Evolutionary conservation across 2,329 filamentous ascomycete species (phyloP), one percentile per base, ranked within the genome.

Genomic region (Periconia sp.): DNA sequence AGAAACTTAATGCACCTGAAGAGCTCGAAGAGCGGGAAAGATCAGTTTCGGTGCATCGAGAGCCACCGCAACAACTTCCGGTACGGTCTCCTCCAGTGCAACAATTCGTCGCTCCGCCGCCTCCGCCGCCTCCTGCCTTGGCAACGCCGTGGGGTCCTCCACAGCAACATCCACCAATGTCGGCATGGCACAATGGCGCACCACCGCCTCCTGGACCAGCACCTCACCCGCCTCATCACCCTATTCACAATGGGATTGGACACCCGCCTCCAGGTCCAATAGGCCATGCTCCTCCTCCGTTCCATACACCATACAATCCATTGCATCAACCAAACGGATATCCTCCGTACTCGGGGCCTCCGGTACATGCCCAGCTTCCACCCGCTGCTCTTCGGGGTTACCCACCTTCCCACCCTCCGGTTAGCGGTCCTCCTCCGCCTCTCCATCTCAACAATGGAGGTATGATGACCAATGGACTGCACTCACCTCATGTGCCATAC

Each of bases 1-100:
- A 72, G 57, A 72, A 69, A 49, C 65, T 72, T 46, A 61, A 73
- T 36, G 66, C 57, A 8, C 54, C 59, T 3, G 56, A 65, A 23
- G 57, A 66, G 36, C 57, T 62, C 7, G 56, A 60, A 32, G 61
- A 65, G 38, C 57, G 60, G 35, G 56, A 65, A 38, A 54, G 52
- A 38, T 62, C 65, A 11, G 47, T 54, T 6, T 65, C 62, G 16
- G 57, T 56, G 23, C 50, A 56, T 15, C 53, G 56, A 28, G 65
- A 68, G 38, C 56, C n/a, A n/a, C n/a, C 73, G 12, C 66, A 67
- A 36, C 64, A 61, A 33, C 56, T 66, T 21, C 54, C 65, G 35
- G 48, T 69, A 7, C 61, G 60, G 34, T 68, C 66, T 21, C 63
- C 66, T 37, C 59, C 59, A 4, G 48, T 64, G 10, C 63, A 63